A percentile compares a stretch with the other conserved stretches of the same genome.
These are phyloP conservation scores for Tuber aestivum DNA, from an alignment of 495 filamentous ascomycete genomes.

Conservation along the genomic window DNA sequence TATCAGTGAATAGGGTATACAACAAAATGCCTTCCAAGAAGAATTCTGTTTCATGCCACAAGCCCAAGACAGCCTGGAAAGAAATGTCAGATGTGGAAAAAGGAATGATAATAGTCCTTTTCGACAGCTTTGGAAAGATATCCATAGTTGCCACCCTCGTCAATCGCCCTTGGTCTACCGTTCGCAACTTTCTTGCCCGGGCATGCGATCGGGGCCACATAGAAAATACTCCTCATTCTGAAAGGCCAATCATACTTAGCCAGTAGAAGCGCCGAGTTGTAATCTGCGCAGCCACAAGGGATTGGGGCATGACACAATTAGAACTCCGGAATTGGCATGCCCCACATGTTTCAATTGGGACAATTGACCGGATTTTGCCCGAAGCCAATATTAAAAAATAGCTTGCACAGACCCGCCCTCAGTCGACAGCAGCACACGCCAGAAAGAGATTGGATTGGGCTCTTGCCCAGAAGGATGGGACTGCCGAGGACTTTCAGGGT, in stretches of 20 bases:
- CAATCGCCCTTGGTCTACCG: background rate
- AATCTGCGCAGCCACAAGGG: background rate
- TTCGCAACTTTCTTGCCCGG: too few species aligned
- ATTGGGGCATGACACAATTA: slow-evolving; percentile 2
- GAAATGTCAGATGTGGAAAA: too few species aligned
- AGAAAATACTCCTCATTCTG: too few species aligned
- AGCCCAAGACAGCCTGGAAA: too few species aligned
- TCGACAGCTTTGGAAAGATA: background rate
- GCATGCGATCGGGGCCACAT: too few species aligned
- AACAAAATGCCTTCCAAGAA: too few species aligned
- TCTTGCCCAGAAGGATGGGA: too few species aligned
- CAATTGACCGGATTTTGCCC: background rate
- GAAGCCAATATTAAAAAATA: slow-evolving; percentile 11
- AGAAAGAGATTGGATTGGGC: background rate
- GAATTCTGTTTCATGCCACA: too few species aligned
- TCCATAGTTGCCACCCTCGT: slow-evolving; percentile 7
- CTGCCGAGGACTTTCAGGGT: too few species aligned
- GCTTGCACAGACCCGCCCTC: background rate
- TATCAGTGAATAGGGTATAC: slow-evolving; percentile 9
- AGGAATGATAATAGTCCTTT: slow-evolving; percentile 13
- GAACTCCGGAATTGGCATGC: slow-evolving; percentile 9
- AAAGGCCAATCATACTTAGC: too few species aligned
- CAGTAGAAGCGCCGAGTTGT: too few species aligned
- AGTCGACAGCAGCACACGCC: background rate
- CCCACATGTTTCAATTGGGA: slow-evolving; percentile 2